Conservation (phyloP, 208 protist genomes). For the Trypanosomatidae sp. region DNA sequence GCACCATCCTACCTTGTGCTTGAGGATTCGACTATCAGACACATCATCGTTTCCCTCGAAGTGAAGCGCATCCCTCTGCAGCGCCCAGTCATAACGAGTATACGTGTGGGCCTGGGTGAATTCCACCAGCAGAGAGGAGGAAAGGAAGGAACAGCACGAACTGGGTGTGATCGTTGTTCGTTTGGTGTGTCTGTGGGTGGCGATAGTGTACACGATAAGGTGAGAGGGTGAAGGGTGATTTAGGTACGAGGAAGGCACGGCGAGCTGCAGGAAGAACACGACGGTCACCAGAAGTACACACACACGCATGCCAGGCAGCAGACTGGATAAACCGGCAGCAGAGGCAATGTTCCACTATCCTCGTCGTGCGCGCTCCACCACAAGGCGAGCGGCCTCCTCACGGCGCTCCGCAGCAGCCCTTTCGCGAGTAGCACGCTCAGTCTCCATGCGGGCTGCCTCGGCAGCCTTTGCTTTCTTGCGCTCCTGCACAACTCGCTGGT, state of each 20-base stretch:
- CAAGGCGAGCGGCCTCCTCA: conserved; percentile 39
- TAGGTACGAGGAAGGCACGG: background rate
- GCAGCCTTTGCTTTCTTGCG: conserved; percentile 41
- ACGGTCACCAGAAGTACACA: background rate
- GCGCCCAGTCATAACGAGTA: background rate
- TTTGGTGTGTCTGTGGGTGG: background rate
- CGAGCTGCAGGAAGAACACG: background rate
- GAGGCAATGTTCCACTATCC: background rate
- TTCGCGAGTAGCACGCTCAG: conserved; percentile 27
- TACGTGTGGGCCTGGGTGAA: background rate
- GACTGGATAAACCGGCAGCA: background rate
- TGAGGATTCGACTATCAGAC: background rate
- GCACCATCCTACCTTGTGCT: background rate
- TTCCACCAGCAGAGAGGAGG: background rate
- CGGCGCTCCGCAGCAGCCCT: conserved; percentile 36
- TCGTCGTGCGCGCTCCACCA: conserved; percentile 32
- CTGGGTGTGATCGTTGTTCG: background rate
- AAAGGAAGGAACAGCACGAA: background rate
- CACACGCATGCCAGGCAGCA: background rate
- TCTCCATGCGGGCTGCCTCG: conserved; percentile 34
- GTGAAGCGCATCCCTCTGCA: background rate
- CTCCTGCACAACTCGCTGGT: conserved; percentile 51
- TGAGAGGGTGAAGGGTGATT: background rate
- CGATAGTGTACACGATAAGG: background rate
- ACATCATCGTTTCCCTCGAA: background rate